Evolutionary conservation across 306 rosid genomes (phyloP).

Genomic region (Gastrolobium bilobum): DNA sequence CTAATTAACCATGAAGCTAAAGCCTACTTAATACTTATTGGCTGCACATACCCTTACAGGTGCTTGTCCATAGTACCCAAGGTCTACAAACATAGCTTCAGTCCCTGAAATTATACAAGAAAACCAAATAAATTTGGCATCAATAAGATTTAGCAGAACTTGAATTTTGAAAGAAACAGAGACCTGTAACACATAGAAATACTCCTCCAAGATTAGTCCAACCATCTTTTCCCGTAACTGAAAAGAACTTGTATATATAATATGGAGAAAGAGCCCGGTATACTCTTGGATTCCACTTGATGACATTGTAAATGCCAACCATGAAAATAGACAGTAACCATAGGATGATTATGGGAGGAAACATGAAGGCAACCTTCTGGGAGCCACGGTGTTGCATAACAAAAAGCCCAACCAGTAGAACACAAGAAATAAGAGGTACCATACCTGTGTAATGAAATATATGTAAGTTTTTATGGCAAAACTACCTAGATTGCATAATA

Average conservation of each 20-base stretch:
- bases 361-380: conserved; percentile 77
- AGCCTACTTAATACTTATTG: conserved; percentile 43
- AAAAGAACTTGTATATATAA: conserved; percentile 76
- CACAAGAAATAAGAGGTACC: conserved; percentile 69
- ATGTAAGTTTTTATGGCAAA: conserved; percentile 46
- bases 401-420: conserved; percentile 72
- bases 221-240: conserved; percentile 77
- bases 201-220: conserved; percentile 86
- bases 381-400: conserved; percentile 89
- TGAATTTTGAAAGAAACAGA: conserved; percentile 40
- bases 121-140: conserved; percentile 47
- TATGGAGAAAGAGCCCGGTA: conserved; percentile 88
- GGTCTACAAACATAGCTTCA: conserved; percentile 87
- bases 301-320: conserved; percentile 80
- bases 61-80: conserved; percentile 71
- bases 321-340: conserved; percentile 74
- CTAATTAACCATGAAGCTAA: conserved; percentile 42
- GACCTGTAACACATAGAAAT: conserved; percentile 80
- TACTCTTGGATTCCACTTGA: conserved; percentile 79
- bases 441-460: conserved; percentile 60
- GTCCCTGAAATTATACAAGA: conserved; percentile 69
- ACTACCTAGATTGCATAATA: conserved; percentile 21
- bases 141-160: conserved; percentile 35
- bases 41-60: conserved; percentile 77
- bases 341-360: conserved; percentile 75